phyloP scores from a whole-genome alignment of 495 filamentous ascomycete species.

The Viridothelium virens region DNA sequence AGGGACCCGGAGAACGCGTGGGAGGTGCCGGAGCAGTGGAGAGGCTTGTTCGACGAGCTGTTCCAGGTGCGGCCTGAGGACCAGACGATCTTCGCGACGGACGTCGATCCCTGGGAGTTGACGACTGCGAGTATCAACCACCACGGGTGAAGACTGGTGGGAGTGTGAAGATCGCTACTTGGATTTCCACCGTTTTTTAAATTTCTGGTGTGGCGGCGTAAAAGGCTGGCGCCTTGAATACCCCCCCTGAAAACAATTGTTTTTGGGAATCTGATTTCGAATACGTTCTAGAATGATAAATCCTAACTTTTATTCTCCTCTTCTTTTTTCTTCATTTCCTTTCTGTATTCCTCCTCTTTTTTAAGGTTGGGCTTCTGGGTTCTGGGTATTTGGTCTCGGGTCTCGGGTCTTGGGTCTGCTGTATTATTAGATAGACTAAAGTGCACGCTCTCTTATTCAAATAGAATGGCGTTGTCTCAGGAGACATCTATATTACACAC shows the following conservation, averaged over 20 bases:
- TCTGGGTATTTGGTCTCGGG: too few species aligned
- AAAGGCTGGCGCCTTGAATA: too few species aligned
- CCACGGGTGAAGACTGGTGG: not conserved
- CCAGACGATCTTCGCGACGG: constrained; percentile 18
- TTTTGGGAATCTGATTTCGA: too few species aligned
- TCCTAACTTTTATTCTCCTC: not conserved
- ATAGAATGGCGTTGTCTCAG: not conserved
- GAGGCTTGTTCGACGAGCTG: constrained; percentile 21
- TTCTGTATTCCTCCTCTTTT: too few species aligned
- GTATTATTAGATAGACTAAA: too few species aligned
- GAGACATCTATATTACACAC: not conserved
- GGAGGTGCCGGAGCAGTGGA: constrained; percentile 18
- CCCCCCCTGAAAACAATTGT: too few species aligned
- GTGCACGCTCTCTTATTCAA: not conserved
- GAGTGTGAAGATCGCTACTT: not conserved
- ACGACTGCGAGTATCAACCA: constrained; percentile 9
- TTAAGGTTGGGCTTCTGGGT: too few species aligned
- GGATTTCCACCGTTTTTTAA: not conserved
- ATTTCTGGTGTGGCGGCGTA: too few species aligned
- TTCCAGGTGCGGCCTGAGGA: constrained; percentile 20
- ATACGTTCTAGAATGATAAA: not conserved
- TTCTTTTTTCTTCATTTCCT: not conserved
- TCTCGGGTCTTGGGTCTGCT: too few species aligned
- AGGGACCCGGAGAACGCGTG: constrained; percentile 23
- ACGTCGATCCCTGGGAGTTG: constrained; percentile 25